These are phyloP conservation scores for Misopates orontium DNA, from an alignment of 257 asterid genomes.

Conservation along the genomic window DNA sequence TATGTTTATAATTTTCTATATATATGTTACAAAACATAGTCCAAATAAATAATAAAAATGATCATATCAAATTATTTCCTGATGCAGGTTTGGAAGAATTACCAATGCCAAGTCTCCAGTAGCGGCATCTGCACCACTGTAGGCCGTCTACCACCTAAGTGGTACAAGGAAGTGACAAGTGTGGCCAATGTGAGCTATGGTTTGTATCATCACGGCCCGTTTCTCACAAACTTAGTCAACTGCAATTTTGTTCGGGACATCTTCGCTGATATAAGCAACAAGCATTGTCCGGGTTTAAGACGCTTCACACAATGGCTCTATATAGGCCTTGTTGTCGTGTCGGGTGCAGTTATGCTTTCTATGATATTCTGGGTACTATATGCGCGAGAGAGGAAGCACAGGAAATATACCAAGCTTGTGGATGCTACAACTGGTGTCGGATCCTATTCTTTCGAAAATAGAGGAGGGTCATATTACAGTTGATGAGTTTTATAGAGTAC, in stretches of 20 bases:
- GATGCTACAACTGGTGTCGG: constrained; percentile 46
- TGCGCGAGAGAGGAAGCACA: constrained; percentile 79
- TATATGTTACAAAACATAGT: no score
- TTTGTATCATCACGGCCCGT: constrained; percentile 61
- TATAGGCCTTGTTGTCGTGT: constrained; percentile 63
- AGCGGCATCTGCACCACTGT: constrained; percentile 55
- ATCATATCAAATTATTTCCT: no score
- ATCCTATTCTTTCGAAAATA: constrained; percentile 27
- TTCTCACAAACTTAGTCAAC: constrained; percentile 59
- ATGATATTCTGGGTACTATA: constrained; percentile 75
- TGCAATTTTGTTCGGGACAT: constrained; percentile 77
- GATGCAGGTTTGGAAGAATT: constrained; percentile 72
- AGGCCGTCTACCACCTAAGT: constrained; percentile 74
- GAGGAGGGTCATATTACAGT: constrained; percentile 28
- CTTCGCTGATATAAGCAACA: constrained; percentile 44
- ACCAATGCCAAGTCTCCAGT: constrained; percentile 60
- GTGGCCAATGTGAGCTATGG: constrained; percentile 73
- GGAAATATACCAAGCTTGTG: constrained; percentile 63
- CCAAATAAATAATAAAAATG: no score
- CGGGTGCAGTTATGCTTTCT: constrained; percentile 74
- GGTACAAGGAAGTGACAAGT: constrained; percentile 65
- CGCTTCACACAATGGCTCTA: constrained; percentile 60
- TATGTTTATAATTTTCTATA: no score
- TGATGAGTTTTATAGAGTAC: no score
- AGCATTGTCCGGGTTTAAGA: constrained; percentile 61